A percentile compares a stretch with the other conserved stretches of the same genome.
phyloP scores from a whole-genome alignment of 2,329 filamentous ascomycete genomes.

The Trichophyton mentagrophytes region DNA sequence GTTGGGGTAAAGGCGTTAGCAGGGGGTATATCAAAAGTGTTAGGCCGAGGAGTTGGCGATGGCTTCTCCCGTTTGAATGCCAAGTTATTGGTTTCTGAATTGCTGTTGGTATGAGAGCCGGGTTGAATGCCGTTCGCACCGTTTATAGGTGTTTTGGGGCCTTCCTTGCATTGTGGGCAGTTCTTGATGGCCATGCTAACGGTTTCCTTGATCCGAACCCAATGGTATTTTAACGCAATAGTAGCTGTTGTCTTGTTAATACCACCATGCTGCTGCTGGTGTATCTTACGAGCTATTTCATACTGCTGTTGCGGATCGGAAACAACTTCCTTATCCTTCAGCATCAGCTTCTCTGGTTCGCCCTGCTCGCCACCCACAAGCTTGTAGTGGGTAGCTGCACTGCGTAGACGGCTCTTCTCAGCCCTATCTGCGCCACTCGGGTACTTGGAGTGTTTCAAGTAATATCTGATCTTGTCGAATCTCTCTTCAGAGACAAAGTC shows the following conservation, averaged over 20 bases:
- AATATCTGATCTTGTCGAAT: conserved; percentile 97
- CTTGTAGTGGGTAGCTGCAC: conserved; percentile 90
- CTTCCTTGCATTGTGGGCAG: conserved; percentile 78
- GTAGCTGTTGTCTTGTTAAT: conserved; percentile 97
- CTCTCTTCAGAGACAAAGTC: conserved; percentile 87
- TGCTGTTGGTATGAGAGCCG: conserved; percentile 3
- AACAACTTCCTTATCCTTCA: conserved; percentile 96
- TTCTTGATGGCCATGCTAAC: conserved; percentile 89
- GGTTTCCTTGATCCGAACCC: conserved; percentile 96
- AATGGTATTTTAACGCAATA: conserved; percentile 90
- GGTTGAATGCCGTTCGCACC: neutral
- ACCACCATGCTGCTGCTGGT: conserved; percentile 66
- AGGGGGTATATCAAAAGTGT: conserved; percentile 6
- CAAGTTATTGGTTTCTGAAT: conserved; percentile 8
- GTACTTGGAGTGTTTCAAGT: conserved; percentile 88
- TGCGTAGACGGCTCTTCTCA: conserved; percentile 87
- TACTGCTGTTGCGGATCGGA: conserved; percentile 81
- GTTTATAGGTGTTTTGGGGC: conserved; percentile 43
- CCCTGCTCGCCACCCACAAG: conserved; percentile 44
- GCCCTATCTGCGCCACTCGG: conserved; percentile 84
- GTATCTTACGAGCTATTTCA: conserved; percentile 68
- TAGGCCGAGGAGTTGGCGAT: conserved; percentile 1
- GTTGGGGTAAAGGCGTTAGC: conserved; percentile 12
- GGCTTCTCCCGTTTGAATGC: conserved; percentile 15
- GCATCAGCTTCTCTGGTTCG: conserved; percentile 64